Conservation (phyloP, 257 asterid genomes). For the Ligustrum vulgare region DNA sequence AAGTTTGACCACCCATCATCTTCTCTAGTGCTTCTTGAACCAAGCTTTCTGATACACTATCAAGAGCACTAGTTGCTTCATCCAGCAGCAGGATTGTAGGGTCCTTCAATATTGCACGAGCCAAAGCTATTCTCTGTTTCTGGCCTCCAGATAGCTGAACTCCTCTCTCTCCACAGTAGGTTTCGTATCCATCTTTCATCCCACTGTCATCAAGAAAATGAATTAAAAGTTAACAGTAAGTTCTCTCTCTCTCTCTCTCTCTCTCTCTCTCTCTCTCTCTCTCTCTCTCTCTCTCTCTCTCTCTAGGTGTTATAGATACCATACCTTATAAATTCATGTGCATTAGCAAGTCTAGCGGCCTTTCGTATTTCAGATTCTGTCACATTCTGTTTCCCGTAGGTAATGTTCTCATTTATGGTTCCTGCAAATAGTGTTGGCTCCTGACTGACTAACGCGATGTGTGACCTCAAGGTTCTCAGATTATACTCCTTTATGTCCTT, state of each 20-base stretch:
- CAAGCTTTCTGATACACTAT: constrained; percentile 68
- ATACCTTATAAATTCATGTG: constrained; percentile 80
- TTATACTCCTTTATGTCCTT: constrained; percentile 54
- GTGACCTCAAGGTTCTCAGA: constrained; percentile 54
- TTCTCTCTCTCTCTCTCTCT: too few species aligned
- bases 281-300: neutral
- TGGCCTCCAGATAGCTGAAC: constrained; percentile 81
- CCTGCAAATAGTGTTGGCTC: constrained; percentile 77
- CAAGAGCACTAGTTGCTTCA: constrained; percentile 87
- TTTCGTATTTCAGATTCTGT: constrained; percentile 62
- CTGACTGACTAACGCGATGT: constrained; percentile 67
- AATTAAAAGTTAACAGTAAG: neutral
- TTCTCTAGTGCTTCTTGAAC: constrained; percentile 79
- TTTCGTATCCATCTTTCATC: constrained; percentile 74
- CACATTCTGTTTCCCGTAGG: constrained; percentile 55
- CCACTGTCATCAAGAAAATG: constrained; percentile 45
- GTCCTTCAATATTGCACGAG: constrained; percentile 76
- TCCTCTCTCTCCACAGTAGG: constrained; percentile 79
- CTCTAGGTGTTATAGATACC: neutral
- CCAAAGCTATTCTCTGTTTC: constrained; percentile 72
- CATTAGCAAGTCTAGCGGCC: constrained; percentile 76
- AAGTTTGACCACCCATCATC: constrained; percentile 69
- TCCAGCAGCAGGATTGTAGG: constrained; percentile 66
- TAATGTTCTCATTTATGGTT: constrained; percentile 64
- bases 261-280: too few species aligned